Evolutionary conservation across 495 filamentous ascomycete genomes (phyloP), one percentile per base, ranked within the genome.

Genomic region (Paragyromitra xinjiangensis): DNA sequence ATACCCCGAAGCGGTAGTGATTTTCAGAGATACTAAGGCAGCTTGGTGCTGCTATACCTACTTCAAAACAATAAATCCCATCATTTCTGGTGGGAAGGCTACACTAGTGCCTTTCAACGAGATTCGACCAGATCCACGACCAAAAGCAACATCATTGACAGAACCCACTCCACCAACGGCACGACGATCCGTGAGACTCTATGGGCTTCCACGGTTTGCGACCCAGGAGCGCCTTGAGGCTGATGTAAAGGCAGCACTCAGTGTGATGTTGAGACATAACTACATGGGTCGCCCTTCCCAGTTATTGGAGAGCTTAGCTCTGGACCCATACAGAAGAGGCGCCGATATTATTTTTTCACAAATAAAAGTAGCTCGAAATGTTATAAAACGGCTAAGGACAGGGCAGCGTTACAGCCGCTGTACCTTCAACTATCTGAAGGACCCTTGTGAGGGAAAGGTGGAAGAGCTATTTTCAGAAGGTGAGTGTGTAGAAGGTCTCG

Each of bases 41-140:
- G 65, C 65, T 19, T 69, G 65, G 65, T 26, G 9, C 24, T 69
- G 65, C 22, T 58, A 69, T 24, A 7, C 44, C 0, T 69, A 69
- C 37, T 53, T 69, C 22, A 69, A 53, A 6, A 26, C 50, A 0
- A 44, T 39, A 37, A 40, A 29, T 37, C 11, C 22, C 2, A 14
- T 34, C 1, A 3, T 61, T 39, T 61, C 56, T 7, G 56, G 56
- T 14, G 56, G 56, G 29, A 61, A 7, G 6, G 50, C 34, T 19
- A 29, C 12, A 8, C 65, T 69, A 8, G 4, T 44, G 12, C 65
- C 65, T 4, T 69, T 69, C 37, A 39, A 24, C 14, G 3, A 45
- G 3, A 14, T 56, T 24, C 65, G 37, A 24, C 37, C 3, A 22
- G 37, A 64, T 22, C 19, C 19, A n/a, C 68, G 6, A 3, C n/a